These are phyloP conservation scores for Crithidia acanthocephali DNA, from an alignment of 208 protist genomes.

Conservation along the genomic window DNA sequence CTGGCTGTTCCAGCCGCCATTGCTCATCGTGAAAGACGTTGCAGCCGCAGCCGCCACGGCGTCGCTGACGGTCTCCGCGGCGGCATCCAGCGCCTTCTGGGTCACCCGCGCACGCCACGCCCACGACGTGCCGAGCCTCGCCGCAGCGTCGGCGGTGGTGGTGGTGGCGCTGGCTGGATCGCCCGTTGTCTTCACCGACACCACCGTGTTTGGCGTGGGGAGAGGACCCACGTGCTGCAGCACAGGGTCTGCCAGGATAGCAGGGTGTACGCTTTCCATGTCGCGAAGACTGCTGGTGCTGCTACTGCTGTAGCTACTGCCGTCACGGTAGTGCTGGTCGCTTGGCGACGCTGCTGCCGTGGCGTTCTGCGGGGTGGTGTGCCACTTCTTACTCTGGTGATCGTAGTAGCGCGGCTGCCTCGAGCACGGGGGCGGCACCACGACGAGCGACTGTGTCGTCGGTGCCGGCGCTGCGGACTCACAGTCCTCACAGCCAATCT, in stretches of 20 bases:
- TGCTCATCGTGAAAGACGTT: background rate
- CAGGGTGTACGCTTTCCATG: no score
- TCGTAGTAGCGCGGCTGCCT: conserved; percentile 3
- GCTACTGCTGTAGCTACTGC: background rate
- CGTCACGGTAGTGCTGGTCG: background rate
- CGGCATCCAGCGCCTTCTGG: background rate
- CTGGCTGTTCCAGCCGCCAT: background rate
- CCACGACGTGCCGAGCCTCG: background rate
- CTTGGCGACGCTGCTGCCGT: background rate
- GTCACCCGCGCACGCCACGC: conserved; percentile 2
- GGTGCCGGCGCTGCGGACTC: background rate
- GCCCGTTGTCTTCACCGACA: no score
- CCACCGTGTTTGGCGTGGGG: background rate
- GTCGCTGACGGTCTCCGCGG: background rate
- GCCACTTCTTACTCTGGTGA: background rate
- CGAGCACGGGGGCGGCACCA: conserved; percentile 26
- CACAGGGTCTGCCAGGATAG: background rate
- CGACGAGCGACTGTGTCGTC: no score
- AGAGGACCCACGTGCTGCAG: background rate
- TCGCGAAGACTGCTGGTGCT: background rate
- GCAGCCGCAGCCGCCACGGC: background rate
- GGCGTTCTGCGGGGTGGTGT: background rate
- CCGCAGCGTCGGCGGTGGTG: background rate
- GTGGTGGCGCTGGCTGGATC: no score
- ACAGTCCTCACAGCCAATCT: background rate